Base-by-base conservation (phyloP, 2,329 filamentous ascomycete species). In the Microthyrium microscopicum region DNA sequence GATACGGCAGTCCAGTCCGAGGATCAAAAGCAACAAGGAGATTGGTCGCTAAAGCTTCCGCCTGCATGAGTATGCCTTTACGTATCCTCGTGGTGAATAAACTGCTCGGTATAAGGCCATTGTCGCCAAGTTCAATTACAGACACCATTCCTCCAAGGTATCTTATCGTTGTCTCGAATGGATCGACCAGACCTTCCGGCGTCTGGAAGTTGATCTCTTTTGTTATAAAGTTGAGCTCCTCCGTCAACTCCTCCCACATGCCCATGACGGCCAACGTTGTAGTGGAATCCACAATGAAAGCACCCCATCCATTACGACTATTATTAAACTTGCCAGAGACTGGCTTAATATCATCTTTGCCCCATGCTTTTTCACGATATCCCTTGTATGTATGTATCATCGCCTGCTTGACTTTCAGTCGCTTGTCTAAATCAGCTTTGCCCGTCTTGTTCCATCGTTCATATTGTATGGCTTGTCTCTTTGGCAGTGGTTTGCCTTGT, bases 1-100 rank as follows among this genome's bases (percentile, higher is more conserved):
- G 57, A 55, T 55, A 62, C 12, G 57, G 50, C 52, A 59, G 49
- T 15, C 56, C 55, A 3, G 55, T 55, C 3, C 54, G 53, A 6
- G 53, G 54, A 33, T 57, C 50, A 37, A 54, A 59, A 3, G 52
- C 53, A 5, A 55, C 54, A 4, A 46, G 51, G 5, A 59, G 48
- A 30, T 52, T 50, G 34, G 48, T 41, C 15, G 52, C 54, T 9
- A 59, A 44, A 11, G 44, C 44, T 11, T 54, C 42, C n/a, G 56
- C 53, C 38, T 58, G 51, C 24, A 46, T 36, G 4, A 58, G 48
- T 17, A 59, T 44, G 8, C 42, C 34, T 24, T 52, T 44, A 33
- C 54, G 48, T 17, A 49, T 46, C 28, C 48, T 47, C 26, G 37
- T 32, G 5, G 42, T 40, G 17, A 57, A 40, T 35, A 54, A 36